Percentiles rank a stretch among this genome's conserved stretches.
Conservation (phyloP, 1,139 yeast genomes). For the Lodderomyces oxycetoniae region DNA sequence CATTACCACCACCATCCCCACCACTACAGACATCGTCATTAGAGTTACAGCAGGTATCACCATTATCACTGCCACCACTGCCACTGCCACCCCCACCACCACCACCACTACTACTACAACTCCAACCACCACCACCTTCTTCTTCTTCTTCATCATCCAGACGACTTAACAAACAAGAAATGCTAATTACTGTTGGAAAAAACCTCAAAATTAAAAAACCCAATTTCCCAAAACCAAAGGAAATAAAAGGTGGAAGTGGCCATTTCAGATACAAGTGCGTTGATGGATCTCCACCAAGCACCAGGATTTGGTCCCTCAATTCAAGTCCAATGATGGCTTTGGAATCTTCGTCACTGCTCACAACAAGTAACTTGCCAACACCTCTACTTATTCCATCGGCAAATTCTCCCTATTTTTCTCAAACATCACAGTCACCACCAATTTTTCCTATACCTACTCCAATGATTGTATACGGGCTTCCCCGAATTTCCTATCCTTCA, state of each 20-base stretch:
- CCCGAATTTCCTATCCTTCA: constrained; percentile 2
- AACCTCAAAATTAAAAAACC: constrained; percentile 14
- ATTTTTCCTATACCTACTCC: constrained; percentile 1
- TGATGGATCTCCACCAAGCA: constrained; percentile 3
- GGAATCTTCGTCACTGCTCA: neutral
- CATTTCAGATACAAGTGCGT: constrained; percentile 6
- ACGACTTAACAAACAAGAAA: constrained; percentile 5
- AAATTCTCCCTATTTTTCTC: neutral
- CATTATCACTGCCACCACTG: too few species aligned
- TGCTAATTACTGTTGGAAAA: constrained; percentile 14
- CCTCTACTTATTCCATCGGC: constrained; percentile 1
- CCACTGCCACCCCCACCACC: too few species aligned
- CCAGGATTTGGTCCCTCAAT: constrained; percentile 1
- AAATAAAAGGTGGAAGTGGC: constrained; percentile 9
- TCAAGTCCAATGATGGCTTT: constrained; percentile 1
- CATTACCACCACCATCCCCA: too few species aligned
- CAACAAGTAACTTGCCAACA: constrained; percentile 1
- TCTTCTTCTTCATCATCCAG: neutral
- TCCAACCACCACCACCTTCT: too few species aligned
- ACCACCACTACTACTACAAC: too few species aligned
- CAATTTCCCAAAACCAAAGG: constrained; percentile 11
- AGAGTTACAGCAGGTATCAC: too few species aligned
- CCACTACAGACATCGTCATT: too few species aligned
- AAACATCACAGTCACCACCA: constrained; percentile 1
- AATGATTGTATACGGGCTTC: constrained; percentile 2